Evolutionary conservation across 31 red algal genomes (phyloP).

Genomic region (Odonthalia washingtoniensis): DNA sequence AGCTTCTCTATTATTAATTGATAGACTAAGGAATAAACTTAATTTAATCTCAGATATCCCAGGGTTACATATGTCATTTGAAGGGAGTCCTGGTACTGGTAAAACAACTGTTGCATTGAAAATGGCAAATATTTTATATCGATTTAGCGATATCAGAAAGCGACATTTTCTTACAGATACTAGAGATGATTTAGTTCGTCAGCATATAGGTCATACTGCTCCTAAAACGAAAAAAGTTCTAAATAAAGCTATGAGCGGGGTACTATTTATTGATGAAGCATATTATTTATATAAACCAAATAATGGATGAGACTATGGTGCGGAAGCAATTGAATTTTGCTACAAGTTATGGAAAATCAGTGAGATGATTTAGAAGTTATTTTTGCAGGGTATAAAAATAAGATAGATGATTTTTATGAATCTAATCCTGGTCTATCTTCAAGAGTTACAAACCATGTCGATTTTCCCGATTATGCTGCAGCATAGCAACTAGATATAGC

Average conservation of each 20-base stretch:
- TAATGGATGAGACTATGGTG: conserved; percentile 95
- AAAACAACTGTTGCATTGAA: conserved; percentile 98
- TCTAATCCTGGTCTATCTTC: conserved; percentile 92
- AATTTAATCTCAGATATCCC: conserved; percentile 73
- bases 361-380: conserved; percentile 82
- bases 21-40: conserved; percentile 80
- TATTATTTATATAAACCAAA: conserved; percentile 97
- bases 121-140: conserved; percentile 89
- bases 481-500: conserved; percentile 92
- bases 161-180: conserved; percentile 89
- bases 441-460: conserved; percentile 87
- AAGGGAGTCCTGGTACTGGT: conserved; percentile 92
- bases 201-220: conserved; percentile 97
- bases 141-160: conserved; percentile 77
- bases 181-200: conserved; percentile 95
- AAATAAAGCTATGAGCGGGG: conserved; percentile 93
- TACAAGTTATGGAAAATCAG: conserved; percentile 93
- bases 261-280: conserved; percentile 92
- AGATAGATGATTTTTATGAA: conserved; percentile 90
- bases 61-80: conserved; percentile 93
- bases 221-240: conserved; percentile 97
- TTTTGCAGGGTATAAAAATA: conserved; percentile 88
- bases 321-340: conserved; percentile 93
- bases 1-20: conserved; percentile 91
- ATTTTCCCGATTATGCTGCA: conserved; percentile 83